Evolutionary conservation across 345 rosid genomes (phyloP), one percentile per base, ranked within the genome.

Genomic region (Rhodamnia argentea): DNA sequence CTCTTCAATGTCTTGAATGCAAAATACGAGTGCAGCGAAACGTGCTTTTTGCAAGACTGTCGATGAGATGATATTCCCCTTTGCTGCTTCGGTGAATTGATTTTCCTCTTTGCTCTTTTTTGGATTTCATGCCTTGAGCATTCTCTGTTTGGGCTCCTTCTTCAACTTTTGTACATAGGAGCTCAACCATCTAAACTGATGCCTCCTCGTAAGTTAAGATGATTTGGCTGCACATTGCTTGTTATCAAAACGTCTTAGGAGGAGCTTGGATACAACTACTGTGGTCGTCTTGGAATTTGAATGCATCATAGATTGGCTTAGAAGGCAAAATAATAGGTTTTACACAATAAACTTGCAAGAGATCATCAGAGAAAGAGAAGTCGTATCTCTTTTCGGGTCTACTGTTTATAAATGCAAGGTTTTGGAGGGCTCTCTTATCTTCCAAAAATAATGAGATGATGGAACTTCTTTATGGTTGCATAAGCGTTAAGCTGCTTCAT

Each of bases 401-500:
- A 2, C 37, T 26, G 32, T 82, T 82, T 26, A 47, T 82, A 47
- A 50, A 47, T 10, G 56, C 52, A 37, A 37, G 81, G 47, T 70
- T 70, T 70, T 70, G 47, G 78, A 18, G 78, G 47, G 44, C 78
- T 32, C 44, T 70, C 47, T 70, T 70, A 32, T 70, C 78, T 70
- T 70, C 10, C 44, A 70, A 70, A 56, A 16, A 70, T 1, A 70
- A 32, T 70, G 78, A 32, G 78, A 70, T 70, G 37, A 70, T 70
- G 78, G 47, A 70, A 70, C 47, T 70, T 70, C 78, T 70, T 70
- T 70, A 70, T 1, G 24, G 47, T 70, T 91, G 94, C 96, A 95
- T 3, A 70, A 2, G 47, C 81, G 26, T 18, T 4, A 0, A 1
- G 47, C 42, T 37, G 24, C 81, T 37, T 20, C 47, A 42, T 70